Base-by-base conservation (phyloP, 2,329 filamentous ascomycete genomes). In the Calonectria pseudoturangicola region DNA sequence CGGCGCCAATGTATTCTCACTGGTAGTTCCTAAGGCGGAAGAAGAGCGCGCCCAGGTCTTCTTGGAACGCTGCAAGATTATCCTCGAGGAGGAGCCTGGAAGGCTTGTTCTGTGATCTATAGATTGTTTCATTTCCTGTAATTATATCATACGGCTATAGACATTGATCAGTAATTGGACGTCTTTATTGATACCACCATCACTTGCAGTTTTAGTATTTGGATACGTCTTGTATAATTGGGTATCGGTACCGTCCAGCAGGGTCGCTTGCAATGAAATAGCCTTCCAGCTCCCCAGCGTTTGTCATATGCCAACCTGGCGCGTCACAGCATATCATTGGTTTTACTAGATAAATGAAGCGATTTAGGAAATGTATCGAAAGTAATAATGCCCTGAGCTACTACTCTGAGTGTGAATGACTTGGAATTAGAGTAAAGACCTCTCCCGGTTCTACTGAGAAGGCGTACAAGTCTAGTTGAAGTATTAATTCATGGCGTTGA, bases 1-100 rank as follows among this genome's bases (percentile, higher is more conserved):
- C 3, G 90, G 92, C 16, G 86, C 91, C 68, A 97, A 98, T 82
- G 87, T 96, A 0, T 98, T 98, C 82, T 96, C 92, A 79, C 86
- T 99, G 65, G 92, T 88, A 33, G 96, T 98, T 25, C 92, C 93
- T 47, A 92, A 90, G 85, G 91, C 90, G 10, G 97, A 99, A 83
- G 94, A 96, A 89, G 91, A 92, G 86, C 89, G 95, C 79, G 97
- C 95, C 16, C 89, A 91, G 80, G 88, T 93, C 13, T 99, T 98
- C 86, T 85, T 99, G 75, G 93, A 96, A 85, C 91, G 95, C 79
- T 90, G 98, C 81, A 98, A 98, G 91, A 86, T 89, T 56, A 92
- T 96, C 30, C 85, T 99, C 77, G 95, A 97, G 85, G 89, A 91
- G 76, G 93, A 97, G 84, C 95, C 95, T 16, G 94, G 92, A 41